Evolutionary conservation across 345 rosid species (phyloP).

Genomic region (Lagerstroemia speciosa): DNA sequence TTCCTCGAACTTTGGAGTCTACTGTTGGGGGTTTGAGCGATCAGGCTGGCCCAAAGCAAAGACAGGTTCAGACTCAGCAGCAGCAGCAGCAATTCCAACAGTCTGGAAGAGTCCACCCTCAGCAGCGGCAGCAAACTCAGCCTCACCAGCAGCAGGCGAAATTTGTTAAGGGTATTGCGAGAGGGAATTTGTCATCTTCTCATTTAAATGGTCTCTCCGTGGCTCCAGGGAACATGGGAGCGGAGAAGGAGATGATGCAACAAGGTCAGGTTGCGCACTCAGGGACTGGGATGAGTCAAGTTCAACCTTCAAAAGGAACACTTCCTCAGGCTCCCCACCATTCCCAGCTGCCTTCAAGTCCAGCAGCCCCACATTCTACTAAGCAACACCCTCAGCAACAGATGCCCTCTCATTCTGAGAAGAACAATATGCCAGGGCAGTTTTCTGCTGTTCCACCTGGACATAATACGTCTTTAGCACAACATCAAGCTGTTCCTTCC

Average conservation of each 20-base stretch:
- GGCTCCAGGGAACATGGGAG: conserved; percentile 48
- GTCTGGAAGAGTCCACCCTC: conserved; percentile 84
- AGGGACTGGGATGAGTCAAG: conserved; percentile 40
- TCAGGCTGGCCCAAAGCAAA: conserved; percentile 71
- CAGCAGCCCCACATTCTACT: conserved; percentile 22
- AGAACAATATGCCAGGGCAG: conserved; percentile 52
- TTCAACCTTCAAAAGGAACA: conserved; percentile 54
- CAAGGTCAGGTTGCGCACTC: conserved; percentile 60
- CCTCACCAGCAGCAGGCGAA: conserved; percentile 59
- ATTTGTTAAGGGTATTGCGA: conserved; percentile 64
- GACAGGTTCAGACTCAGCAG: conserved; percentile 61
- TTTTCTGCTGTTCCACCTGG: conserved; percentile 37
- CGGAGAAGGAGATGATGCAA: conserved; percentile 67
- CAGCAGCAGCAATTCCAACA: conserved; percentile 80
- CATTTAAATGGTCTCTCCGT: conserved; percentile 56
- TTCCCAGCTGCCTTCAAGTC: conserved; percentile 51
- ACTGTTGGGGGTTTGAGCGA: conserved; percentile 50
- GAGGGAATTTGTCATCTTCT: conserved; percentile 67
- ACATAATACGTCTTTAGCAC: conserved; percentile 24
- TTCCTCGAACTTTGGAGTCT: conserved; percentile 48
- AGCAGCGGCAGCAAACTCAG: conserved; percentile 57
- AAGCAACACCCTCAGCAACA: conserved; percentile 44
- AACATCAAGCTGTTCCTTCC: conserved; percentile 46
- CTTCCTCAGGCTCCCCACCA: conserved; percentile 48
- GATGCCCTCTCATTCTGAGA: conserved; percentile 57